phyloP scores from a whole-genome alignment of 305 asterid species.

The Ruellia speciosa region DNA sequence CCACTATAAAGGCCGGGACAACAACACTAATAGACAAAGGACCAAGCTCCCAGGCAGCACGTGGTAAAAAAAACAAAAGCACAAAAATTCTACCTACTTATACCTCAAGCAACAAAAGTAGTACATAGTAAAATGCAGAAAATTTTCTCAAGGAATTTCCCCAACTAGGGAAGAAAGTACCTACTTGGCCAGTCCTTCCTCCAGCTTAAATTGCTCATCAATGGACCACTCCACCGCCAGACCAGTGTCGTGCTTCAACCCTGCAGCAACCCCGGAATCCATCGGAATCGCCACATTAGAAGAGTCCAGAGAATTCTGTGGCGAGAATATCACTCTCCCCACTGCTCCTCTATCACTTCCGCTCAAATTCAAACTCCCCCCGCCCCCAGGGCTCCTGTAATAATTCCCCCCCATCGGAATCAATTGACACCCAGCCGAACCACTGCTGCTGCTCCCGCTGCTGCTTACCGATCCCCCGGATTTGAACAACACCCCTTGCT shows the following conservation, averaged over 20 bases:
- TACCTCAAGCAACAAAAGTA: slow-evolving; percentile 16
- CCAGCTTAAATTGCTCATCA: slow-evolving; percentile 63
- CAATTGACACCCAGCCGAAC: slow-evolving; percentile 31
- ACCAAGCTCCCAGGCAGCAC: slow-evolving; percentile 5
- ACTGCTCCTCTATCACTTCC: slow-evolving; percentile 24
- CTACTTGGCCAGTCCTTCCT: slow-evolving; percentile 82
- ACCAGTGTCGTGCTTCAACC: slow-evolving; percentile 69
- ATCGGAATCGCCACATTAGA: slow-evolving; percentile 37
- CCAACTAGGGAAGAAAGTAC: slow-evolving; percentile 36
- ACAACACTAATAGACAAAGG: slow-evolving; percentile 6
- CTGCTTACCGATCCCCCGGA: slow-evolving; percentile 27
- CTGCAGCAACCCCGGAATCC: slow-evolving; percentile 44
- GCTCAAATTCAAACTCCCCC: slow-evolving; percentile 27
- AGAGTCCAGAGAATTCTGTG: slow-evolving; percentile 27
- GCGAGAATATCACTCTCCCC: slow-evolving; percentile 29
- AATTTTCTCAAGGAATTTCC: slow-evolving; percentile 23
- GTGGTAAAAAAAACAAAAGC: neutral
- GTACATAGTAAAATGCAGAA: slow-evolving; percentile 4
- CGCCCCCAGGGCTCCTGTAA: slow-evolving; percentile 25
- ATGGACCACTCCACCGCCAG: slow-evolving; percentile 75
- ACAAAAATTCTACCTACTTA: neutral
- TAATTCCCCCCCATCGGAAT: slow-evolving; percentile 28
- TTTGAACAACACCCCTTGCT: slow-evolving; percentile 25
- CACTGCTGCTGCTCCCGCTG: slow-evolving; percentile 21
- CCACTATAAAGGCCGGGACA: slow-evolving; percentile 10